Base-by-base conservation (phyloP, 768 basidiomycete genomes). In the Hydnomerulius pinastri region DNA sequence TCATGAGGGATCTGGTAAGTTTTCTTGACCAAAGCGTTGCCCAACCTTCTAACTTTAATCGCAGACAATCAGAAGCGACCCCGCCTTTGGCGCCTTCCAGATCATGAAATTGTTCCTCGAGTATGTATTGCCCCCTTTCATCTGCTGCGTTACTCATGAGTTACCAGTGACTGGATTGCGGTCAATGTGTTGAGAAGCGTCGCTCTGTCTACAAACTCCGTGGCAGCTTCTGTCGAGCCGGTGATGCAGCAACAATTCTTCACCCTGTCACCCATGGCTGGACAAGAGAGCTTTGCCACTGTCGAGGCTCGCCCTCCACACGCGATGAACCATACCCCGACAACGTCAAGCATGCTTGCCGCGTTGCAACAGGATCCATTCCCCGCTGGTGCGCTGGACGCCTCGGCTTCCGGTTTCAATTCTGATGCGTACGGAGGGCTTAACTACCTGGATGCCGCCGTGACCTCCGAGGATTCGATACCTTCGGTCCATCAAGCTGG, bases 201-300 rank as follows among this genome's bases (percentile, higher is more conserved):
- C 54, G 92, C 92, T 2, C 72, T 94, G 51, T 92, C 91, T 24
- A 93, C 90, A 20, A 92, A 91, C 70, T 92, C 90, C 17, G 91
- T 94, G 46, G 91, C 91, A 25, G 90, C 90, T 18, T 93, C 91
- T 21, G 91, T 94, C 46, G 91, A 94, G 63, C 90, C 91, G 27
- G 85, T 92, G 49, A 91, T 92, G 80, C 91, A 92, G 59, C 90
- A 92, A 62, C 86, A 90, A 60, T 94, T 87, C 72, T 89, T 90
- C 66, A 79, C 87, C 4, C 73, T 92, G 49, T 92, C 90, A 47
- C 89, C 91, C n/a, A 92, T 92, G 90, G 80, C 85, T 25, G 90
- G 90, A 21, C 89, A 92, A 61, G 91, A 92, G 67, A 84, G 71
- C 62, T 92, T 91, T 58, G 78, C 78, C 51, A 61, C 77, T 30